Evolutionary conservation across 2,329 filamentous ascomycete species (phyloP).

Genomic region (Lecanosticta acicola): DNA sequence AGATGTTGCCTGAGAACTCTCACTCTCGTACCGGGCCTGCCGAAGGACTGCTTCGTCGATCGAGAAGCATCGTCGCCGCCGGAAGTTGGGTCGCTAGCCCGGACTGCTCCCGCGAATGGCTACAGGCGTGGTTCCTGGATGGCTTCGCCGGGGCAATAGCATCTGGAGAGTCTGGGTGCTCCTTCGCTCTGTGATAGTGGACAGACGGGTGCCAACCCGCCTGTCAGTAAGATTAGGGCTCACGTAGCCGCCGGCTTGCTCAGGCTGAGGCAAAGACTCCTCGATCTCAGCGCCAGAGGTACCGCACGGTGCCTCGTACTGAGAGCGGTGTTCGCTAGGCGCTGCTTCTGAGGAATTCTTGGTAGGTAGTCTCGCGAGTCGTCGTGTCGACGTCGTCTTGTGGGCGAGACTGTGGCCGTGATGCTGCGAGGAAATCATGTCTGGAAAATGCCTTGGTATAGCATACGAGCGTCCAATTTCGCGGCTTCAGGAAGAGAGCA

Average conservation of each 20-base stretch:
- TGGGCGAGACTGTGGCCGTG: background rate
- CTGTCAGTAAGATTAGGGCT: background rate
- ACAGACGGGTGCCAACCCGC: slow-evolving; percentile 33
- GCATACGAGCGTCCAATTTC: background rate
- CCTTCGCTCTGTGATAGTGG: slow-evolving; percentile 40
- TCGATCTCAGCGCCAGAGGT: background rate
- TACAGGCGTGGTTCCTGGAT: background rate
- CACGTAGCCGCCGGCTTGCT: background rate
- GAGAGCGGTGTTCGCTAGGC: slow-evolving; percentile 21
- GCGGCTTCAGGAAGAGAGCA: no score
- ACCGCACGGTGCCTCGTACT: slow-evolving; percentile 17
- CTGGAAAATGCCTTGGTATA: background rate
- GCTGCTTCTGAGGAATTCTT: slow-evolving; percentile 18
- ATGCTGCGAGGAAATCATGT: background rate
- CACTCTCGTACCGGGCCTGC: slow-evolving; percentile 4
- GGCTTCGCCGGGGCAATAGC: slow-evolving; percentile 1
- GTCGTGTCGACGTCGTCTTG: slow-evolving; percentile 1
- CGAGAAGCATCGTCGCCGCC: slow-evolving; percentile 16
- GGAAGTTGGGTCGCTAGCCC: background rate
- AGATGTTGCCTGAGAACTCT: background rate
- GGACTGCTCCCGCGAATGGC: background rate
- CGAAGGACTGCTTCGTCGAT: slow-evolving; percentile 19
- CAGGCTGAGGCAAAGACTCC: background rate
- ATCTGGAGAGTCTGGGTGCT: slow-evolving; percentile 34
- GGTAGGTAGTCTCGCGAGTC: background rate